These are phyloP conservation scores for Quercus mongolica DNA, from an alignment of 306 rosid genomes.

Conservation along the genomic window DNA sequence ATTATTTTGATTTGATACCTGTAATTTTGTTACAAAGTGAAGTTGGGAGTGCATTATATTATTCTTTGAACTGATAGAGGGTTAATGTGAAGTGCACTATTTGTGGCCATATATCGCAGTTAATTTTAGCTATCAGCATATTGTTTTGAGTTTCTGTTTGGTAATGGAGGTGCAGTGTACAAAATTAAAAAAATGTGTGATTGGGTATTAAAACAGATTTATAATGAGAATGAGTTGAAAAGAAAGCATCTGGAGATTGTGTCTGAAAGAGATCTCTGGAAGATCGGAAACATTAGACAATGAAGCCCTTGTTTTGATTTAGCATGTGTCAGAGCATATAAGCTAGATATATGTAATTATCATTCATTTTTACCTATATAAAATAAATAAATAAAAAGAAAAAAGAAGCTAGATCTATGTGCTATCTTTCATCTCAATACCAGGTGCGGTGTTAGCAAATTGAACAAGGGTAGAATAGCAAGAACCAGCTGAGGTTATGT, in stretches of 20 bases:
- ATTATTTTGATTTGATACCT: not conserved
- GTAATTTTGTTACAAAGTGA: not conserved
- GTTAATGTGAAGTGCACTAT: not conserved
- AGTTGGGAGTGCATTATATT: not conserved
- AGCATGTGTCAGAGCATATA: not conserved
- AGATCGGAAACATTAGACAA: not conserved
- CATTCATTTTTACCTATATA: too few species aligned
- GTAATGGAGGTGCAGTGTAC: not conserved
- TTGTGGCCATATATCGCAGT: not conserved
- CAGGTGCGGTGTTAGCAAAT: not conserved
- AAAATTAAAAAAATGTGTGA: not conserved
- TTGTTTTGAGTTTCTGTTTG: not conserved
- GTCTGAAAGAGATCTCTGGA: not conserved
- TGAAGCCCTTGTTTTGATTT: not conserved
- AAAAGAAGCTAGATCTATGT: not conserved
- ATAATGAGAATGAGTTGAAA: not conserved
- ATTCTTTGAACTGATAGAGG: not conserved
- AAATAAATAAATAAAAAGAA: too few species aligned
- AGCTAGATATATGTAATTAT: not conserved
- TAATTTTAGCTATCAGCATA: not conserved
- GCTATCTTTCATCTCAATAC: not conserved
- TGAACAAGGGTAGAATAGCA: not conserved
- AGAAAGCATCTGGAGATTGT: not conserved
- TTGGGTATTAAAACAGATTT: not conserved
- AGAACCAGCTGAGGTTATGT: not conserved